Conservation (phyloP, 1,284 basidiomycete genomes). For the Malassezia equina region DNA sequence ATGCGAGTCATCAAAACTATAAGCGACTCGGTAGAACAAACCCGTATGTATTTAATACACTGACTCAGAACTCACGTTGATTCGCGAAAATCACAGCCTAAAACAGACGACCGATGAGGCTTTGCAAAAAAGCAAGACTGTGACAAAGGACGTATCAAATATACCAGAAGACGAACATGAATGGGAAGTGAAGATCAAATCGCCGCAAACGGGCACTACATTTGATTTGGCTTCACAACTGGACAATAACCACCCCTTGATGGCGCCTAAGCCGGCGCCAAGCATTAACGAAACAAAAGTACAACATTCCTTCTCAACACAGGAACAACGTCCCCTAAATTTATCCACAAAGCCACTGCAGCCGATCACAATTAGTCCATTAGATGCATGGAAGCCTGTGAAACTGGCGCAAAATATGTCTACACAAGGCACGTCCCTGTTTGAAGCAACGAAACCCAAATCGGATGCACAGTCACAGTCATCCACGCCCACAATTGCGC, state of each 20-base stretch:
- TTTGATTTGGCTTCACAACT: not conserved
- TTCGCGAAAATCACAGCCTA: not conserved
- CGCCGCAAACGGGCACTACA: not conserved
- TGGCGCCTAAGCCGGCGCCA: not conserved
- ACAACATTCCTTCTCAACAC: not conserved
- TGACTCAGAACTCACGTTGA: not conserved
- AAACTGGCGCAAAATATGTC: not conserved
- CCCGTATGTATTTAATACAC: not conserved
- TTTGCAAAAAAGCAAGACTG: not conserved
- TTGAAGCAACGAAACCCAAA: not conserved
- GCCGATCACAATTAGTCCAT: not conserved
- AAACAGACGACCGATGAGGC: not conserved
- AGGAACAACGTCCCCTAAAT: not conserved
- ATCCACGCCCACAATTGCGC: not conserved
- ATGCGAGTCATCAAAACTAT: slow-evolving; percentile 50
- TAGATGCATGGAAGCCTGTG: not conserved
- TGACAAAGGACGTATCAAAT: not conserved
- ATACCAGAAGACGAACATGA: not conserved
- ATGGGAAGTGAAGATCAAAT: not conserved
- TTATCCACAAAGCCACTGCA: not conserved
- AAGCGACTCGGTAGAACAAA: slow-evolving; percentile 69
- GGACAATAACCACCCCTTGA: not conserved
- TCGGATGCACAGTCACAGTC: not conserved
- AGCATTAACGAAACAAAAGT: not conserved
- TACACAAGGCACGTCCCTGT: slow-evolving; percentile 6